These are phyloP conservation scores for Chrysopogon serrulatus DNA, from an alignment of 176 grass and related monocot species.

Conservation along the genomic window DNA sequence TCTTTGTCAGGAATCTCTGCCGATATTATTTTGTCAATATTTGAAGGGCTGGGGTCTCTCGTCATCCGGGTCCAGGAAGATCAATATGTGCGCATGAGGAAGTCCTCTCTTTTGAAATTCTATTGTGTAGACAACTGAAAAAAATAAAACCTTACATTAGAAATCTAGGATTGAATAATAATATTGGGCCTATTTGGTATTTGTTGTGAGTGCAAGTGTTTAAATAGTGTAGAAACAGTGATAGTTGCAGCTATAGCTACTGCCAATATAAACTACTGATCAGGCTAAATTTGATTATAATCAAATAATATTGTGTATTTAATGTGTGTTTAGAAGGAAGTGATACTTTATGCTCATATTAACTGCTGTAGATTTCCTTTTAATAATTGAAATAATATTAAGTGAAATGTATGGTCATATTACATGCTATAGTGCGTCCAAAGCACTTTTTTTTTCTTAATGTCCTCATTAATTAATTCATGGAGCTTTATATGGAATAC, in stretches of 20 bases:
- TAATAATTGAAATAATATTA: too few species aligned
- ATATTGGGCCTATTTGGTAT: too few species aligned
- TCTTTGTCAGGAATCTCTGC: background rate
- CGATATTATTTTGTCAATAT: constrained; percentile 22
- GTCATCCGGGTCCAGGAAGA: background rate
- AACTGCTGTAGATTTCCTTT: too few species aligned
- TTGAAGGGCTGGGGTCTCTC: background rate
- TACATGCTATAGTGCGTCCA: background rate
- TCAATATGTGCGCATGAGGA: constrained; percentile 16
- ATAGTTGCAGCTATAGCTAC: too few species aligned
- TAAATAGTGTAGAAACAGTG: too few species aligned
- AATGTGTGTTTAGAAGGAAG: too few species aligned
- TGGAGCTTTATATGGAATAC: constrained; percentile 24
- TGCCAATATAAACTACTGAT: too few species aligned
- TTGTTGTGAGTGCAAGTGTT: too few species aligned
- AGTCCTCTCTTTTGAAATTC: constrained; percentile 17
- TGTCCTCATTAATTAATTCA: background rate
- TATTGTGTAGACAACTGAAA: background rate
- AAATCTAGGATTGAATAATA: too few species aligned
- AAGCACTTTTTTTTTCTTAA: background rate
- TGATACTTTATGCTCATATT: too few species aligned
- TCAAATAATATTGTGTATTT: too few species aligned
- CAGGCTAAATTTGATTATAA: too few species aligned
- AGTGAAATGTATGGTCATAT: background rate
- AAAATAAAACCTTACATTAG: background rate